phyloP scores from a whole-genome alignment of 805 yeast genomes.

The Candida schatavii region DNA sequence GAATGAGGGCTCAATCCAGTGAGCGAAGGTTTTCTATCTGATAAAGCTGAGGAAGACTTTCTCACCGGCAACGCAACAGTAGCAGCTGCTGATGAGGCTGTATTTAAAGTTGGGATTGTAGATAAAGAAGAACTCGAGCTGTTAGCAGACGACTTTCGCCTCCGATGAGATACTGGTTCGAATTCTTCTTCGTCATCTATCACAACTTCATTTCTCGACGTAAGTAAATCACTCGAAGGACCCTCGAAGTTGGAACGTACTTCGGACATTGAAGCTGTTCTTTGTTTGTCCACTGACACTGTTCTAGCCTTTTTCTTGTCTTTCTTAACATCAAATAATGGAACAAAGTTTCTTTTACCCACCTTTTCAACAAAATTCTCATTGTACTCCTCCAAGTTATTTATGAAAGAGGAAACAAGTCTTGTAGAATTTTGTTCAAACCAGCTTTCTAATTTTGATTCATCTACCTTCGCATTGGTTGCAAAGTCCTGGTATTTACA shows the following conservation, averaged over 20 bases:
- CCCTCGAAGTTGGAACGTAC: too few relatives aligned
- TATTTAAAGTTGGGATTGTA: too few relatives aligned
- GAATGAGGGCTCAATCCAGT: constrained; percentile 23
- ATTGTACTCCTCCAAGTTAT: constrained; percentile 19
- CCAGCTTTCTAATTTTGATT: constrained; percentile 12
- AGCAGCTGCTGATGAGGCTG: too few relatives aligned
- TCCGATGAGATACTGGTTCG: constrained; percentile 24
- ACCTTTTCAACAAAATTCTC: constrained; percentile 32
- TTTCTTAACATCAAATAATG: constrained; percentile 30
- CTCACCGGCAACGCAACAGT: too few relatives aligned
- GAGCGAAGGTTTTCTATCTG: constrained; percentile 1
- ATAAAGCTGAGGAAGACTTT: too few relatives aligned
- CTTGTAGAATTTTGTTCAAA: constrained; percentile 18
- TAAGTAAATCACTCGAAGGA: neutral
- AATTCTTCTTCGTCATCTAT: constrained; percentile 22
- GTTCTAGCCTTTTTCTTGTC: constrained; percentile 18
- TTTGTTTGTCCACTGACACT: neutral
- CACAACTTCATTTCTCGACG: constrained; percentile 10
- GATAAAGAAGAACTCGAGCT: neutral
- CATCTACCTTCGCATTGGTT: neutral
- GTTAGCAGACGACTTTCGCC: constrained; percentile 9
- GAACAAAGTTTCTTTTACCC: constrained; percentile 33
- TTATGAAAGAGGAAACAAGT: constrained; percentile 20
- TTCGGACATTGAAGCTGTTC: constrained; percentile 3
- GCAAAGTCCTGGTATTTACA: constrained; percentile 25